Evolutionary conservation across 2,329 filamentous ascomycete species (phyloP).

Genomic region (Xylaria sp.): DNA sequence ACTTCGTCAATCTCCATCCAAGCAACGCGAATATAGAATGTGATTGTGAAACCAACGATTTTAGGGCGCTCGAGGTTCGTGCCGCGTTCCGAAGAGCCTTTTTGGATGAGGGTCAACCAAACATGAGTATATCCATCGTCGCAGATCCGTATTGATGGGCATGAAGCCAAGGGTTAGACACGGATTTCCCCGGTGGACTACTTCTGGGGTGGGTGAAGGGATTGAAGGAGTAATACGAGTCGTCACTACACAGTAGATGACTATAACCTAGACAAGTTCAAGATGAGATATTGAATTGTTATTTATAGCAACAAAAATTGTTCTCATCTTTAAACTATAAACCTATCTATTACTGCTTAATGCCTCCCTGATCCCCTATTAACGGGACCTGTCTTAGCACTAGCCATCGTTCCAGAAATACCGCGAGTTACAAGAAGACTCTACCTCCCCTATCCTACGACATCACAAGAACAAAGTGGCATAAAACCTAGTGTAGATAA

Average conservation of each 20-base stretch:
- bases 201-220: neutral
- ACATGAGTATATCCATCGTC: neutral
- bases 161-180: neutral
- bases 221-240: neutral
- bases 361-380: no score
- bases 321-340: no score
- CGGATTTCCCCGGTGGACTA: neutral
- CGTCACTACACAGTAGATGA: neutral
- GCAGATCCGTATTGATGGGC: slow-evolving; percentile 6
- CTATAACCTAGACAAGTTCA: no score
- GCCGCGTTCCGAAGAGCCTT: neutral
- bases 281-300: no score
- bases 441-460: neutral
- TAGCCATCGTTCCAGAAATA: no score
- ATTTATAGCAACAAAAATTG: no score
- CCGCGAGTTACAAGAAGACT: neutral
- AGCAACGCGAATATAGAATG: neutral
- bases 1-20: neutral
- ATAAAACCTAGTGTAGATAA: neutral
- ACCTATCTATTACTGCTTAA: no score
- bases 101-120: no score
- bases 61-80: neutral
- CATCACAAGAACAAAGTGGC: neutral
- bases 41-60: neutral
- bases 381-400: no score